Evolutionary conservation across 768 basidiomycete genomes (phyloP), one percentile per base, ranked within the genome.

Genomic region (Mycena albidolilacea): DNA sequence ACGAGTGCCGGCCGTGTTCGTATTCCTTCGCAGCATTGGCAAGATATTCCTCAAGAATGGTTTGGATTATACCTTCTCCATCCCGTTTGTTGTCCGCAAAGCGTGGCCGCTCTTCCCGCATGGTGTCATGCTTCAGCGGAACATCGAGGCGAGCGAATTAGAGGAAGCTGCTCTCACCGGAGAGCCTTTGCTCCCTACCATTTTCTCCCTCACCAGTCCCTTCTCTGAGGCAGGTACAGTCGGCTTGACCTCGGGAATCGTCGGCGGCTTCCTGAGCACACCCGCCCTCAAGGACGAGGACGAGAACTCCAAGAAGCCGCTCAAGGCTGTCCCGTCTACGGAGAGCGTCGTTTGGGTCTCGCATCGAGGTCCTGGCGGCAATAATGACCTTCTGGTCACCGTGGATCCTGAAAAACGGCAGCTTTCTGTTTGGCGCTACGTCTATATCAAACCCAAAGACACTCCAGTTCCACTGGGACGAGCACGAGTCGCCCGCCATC

Each of bases 101-200:
- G 95, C 93, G 1, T 95, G 94, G 94, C 90, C 95, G 5, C 82
- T 95, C 23, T 86, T 85, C 69, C 95, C 95, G 1, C 91, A 93
- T 74, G 95, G 95, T 1, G 88, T 96, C 30, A 86, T 96, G 83
- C 89, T 96, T 54, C 93, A 96, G 77, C 86, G 95, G 37, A 88
- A 90, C 6, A 84, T 95, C 60, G 93, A 94, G 75, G 85, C 88
- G 1, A 83, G 84, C 7, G 95, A 96, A 79, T 78, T 92, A 7
- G 85, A 88, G 19, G 94, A 95, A 67, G 91, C 91, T 4, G 87
- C 88, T 61, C 77, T 84, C n/a, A 88, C 90, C 0, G 92, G 91
- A 11, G 92, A 95, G 48, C 84, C 88, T 19, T 85, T 90, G 0
- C 85, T 95, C n/a, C 94, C 95, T 0, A 95, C 94, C 15, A 88